These are phyloP conservation scores for Globisporangium middletonii DNA, from an alignment of 352 stramenopile genomes.

Conservation along the genomic window DNA sequence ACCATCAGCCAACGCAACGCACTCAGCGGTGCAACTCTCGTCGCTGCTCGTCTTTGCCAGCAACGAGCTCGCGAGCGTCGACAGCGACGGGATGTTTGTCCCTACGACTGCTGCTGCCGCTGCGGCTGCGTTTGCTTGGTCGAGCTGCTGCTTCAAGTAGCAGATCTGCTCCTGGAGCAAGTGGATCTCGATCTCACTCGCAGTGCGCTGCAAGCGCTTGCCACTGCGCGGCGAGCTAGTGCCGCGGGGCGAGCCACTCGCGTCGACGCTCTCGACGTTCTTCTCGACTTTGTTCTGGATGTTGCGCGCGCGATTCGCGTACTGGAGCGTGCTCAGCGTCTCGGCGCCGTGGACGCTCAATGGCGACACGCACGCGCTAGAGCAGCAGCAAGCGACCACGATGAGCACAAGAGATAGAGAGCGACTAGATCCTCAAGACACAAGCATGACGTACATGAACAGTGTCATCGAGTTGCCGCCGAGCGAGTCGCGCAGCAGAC, in stretches of 20 bases:
- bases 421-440: background rate
- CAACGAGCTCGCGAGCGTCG: background rate
- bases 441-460: constrained; percentile 33
- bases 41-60: constrained; percentile 2
- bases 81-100: constrained; percentile 5
- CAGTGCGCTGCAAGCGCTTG: constrained; percentile 10
- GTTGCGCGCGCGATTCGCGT: constrained; percentile 60
- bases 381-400: background rate
- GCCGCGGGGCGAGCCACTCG: constrained; percentile 3
- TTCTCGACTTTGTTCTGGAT: constrained; percentile 77
- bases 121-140: constrained; percentile 11
- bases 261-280: constrained; percentile 33
- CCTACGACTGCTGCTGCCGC: constrained; percentile 4
- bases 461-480: constrained; percentile 52
- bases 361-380: constrained; percentile 65
- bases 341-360: constrained; percentile 40
- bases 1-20: background rate
- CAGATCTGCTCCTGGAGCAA: constrained; percentile 37
- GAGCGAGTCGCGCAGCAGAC: constrained; percentile 43
- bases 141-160: constrained; percentile 31
- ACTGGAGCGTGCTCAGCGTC: constrained; percentile 64
- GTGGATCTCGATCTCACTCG: constrained; percentile 37
- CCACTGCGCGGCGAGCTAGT: constrained; percentile 10
- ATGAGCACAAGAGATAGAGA: background rate
- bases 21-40: background rate